Evolutionary conservation across 495 filamentous ascomycete genomes (phyloP).

Genomic region (Glutinoglossum americanum): DNA sequence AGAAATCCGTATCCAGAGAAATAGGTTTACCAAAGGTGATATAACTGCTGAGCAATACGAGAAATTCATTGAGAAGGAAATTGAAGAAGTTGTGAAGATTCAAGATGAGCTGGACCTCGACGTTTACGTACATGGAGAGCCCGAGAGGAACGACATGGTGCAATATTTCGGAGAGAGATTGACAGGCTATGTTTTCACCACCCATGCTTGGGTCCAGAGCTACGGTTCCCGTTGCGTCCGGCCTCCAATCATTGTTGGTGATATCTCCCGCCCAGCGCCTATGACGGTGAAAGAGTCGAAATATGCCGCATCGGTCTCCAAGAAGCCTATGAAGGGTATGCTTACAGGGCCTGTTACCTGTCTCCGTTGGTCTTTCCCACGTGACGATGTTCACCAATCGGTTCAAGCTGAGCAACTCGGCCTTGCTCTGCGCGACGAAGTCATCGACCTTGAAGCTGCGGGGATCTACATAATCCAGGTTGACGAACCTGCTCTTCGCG

Average conservation of each 20-base stretch:
- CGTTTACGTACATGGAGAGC: constrained; percentile 94
- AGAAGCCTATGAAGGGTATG: constrained; percentile 99
- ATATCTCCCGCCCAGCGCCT: constrained; percentile 81
- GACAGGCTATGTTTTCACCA: constrained; percentile 95
- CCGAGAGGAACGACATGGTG: constrained; percentile 99
- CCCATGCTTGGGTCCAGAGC: constrained; percentile 93
- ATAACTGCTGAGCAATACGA: constrained; percentile 85
- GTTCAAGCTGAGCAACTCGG: constrained; percentile 97
- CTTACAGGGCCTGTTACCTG: constrained; percentile 97
- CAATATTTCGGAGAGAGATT: constrained; percentile 98
- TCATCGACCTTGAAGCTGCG: constrained; percentile 87
- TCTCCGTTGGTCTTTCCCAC: constrained; percentile 97
- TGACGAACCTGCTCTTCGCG: constrained; percentile 95
- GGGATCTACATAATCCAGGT: constrained; percentile 97
- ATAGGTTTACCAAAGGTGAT: constrained; percentile 96
- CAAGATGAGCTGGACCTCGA: constrained; percentile 95
- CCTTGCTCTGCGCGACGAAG: constrained; percentile 93
- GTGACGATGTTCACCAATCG: constrained; percentile 96
- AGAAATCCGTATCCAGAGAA: constrained; percentile 86
- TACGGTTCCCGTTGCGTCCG: constrained; percentile 97
- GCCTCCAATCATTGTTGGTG: constrained; percentile 93
- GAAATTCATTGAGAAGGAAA: constrained; percentile 96
- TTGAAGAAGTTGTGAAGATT: constrained; percentile 74
- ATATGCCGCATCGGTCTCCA: constrained; percentile 86
- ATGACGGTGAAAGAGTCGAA: constrained; percentile 99